Base-by-base conservation (phyloP, 768 basidiomycete species). In the Lactarius deliciosus region DNA sequence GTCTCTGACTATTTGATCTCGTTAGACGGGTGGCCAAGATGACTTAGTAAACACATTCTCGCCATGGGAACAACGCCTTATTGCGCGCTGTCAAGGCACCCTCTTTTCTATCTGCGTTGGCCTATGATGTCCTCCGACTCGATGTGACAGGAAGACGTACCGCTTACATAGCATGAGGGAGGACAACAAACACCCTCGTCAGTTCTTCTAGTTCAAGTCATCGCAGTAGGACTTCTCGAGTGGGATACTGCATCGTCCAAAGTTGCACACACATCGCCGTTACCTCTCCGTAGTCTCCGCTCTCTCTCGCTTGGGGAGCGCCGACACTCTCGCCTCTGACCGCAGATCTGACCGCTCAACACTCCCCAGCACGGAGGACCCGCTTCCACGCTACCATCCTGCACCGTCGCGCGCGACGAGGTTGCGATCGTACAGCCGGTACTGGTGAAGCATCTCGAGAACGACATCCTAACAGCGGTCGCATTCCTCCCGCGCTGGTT, bases 31-130 rank as follows among this genome's bases (percentile, higher is more conserved):
- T 28, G 25, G 25, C 25, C 25, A 28, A 28, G 25, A 28, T 28
- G 25, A 28, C 25, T 2, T 28, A 28, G 25, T 28, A 1, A 28
- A 28, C 25, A 28, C 25, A 28, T 93, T 93, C 75, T 94, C 96
- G 0, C 94, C 95, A 0, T 91, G 89, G 85, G 97, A 98, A 75
- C 90, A 94, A 74, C 86, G 95, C 2, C 87, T 98, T 8, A 86
- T 98, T 11, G 97, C 96, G 5, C 85, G 96, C 63, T 98, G 97
- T 78, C 95, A 97, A 76, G 97, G 97, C 97, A 99, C 74, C 92
- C 0, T 96, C 93, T 2, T 98, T 97, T 74, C 92, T 99, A 8
- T 90, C 93, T 0, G 82, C 86, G 15, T 84, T 98, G 20, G 89
- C 90, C 2, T 98, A 97, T 74, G 97, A 99, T 75, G 87, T 90